Evolutionary conservation across 208 protist genomes (phyloP).

Genomic region (Herpetomonas samuelpessoai): DNA sequence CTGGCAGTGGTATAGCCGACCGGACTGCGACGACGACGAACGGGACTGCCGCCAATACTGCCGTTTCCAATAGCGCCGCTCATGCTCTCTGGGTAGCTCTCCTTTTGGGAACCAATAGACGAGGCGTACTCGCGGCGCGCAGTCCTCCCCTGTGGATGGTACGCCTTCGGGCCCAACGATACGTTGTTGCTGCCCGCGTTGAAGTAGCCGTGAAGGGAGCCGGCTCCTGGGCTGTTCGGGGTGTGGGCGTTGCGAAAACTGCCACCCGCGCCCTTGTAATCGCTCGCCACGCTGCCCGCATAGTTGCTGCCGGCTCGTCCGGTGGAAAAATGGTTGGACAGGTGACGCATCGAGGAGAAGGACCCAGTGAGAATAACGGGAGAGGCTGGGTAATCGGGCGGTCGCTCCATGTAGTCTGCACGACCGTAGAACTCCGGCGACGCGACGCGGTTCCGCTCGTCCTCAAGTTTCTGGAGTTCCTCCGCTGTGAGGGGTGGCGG

Average conservation of each 20-base stretch:
- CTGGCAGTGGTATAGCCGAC: too few relatives aligned
- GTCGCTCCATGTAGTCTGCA: slow-evolving; percentile 9
- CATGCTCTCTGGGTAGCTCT: not conserved
- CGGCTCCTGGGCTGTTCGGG: not conserved
- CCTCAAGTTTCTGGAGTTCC: slow-evolving; percentile 14
- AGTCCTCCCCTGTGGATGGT: not conserved
- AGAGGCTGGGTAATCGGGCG: not conserved
- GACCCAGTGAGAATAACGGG: not conserved
- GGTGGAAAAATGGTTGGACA: not conserved
- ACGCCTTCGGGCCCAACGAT: not conserved
- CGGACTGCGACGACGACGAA: too few relatives aligned
- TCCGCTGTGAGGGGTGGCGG: slow-evolving; percentile 24
- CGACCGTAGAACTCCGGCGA: slow-evolving; percentile 25
- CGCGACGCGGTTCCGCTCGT: slow-evolving; percentile 21
- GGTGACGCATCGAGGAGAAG: not conserved
- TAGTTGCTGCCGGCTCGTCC: not conserved
- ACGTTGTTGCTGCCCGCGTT: not conserved
- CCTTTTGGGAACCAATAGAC: not conserved
- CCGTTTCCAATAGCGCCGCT: not conserved
- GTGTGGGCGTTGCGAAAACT: not conserved
- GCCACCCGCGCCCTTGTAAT: slow-evolving; percentile 1
- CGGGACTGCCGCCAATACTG: not conserved
- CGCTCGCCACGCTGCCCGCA: slow-evolving; percentile 1
- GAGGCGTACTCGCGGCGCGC: not conserved
- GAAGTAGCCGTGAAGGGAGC: not conserved